Evolutionary conservation across 352 stramenopile genomes (phyloP).

Genomic region (Globisporangium viniferum): DNA sequence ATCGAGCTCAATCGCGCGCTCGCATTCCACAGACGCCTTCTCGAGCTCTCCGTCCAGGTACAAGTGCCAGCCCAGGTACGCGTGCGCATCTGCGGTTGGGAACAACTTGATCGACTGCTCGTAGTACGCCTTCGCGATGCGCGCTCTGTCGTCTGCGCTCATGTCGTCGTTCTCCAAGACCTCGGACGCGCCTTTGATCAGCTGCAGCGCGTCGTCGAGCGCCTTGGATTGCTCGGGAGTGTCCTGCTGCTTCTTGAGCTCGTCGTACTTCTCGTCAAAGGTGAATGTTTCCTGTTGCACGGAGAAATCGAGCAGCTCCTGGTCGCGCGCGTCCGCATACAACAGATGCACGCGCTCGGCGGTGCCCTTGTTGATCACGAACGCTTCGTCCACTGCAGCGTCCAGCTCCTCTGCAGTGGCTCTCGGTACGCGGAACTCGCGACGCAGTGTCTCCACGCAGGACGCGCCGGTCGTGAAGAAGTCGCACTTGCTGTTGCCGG

Average conservation of each 20-base stretch:
- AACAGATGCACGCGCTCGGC: conserved; percentile 65
- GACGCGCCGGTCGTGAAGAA: conserved; percentile 59
- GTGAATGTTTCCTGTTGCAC: conserved; percentile 25
- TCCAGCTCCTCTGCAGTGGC: conserved; percentile 19
- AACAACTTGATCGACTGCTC: conserved; percentile 60
- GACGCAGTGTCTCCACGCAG: conserved; percentile 46
- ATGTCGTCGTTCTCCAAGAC: conserved; percentile 47
- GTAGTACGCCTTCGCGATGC: conserved; percentile 68
- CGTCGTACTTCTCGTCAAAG: conserved; percentile 55
- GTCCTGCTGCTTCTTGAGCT: conserved; percentile 31
- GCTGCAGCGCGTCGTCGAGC: conserved; percentile 45
- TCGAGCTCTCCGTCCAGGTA: conserved; percentile 64
- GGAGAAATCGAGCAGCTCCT: conserved; percentile 36
- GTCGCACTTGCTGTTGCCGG: conserved; percentile 46
- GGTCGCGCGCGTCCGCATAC: conserved; percentile 42
- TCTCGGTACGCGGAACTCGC: conserved; percentile 38
- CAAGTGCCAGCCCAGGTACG: conserved; percentile 65
- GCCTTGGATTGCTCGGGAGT: conserved; percentile 22
- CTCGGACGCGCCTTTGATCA: conserved; percentile 47
- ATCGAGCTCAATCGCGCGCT: conserved; percentile 64
- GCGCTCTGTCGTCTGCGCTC: conserved; percentile 37
- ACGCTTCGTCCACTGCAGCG: conserved; percentile 53
- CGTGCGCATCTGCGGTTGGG: conserved; percentile 63
- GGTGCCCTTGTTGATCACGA: conserved; percentile 62
- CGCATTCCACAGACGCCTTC: conserved; percentile 45